phyloP scores from a whole-genome alignment of 192 early-diverging fungal species.

The Jimgerdemannia lactiflua region DNA sequence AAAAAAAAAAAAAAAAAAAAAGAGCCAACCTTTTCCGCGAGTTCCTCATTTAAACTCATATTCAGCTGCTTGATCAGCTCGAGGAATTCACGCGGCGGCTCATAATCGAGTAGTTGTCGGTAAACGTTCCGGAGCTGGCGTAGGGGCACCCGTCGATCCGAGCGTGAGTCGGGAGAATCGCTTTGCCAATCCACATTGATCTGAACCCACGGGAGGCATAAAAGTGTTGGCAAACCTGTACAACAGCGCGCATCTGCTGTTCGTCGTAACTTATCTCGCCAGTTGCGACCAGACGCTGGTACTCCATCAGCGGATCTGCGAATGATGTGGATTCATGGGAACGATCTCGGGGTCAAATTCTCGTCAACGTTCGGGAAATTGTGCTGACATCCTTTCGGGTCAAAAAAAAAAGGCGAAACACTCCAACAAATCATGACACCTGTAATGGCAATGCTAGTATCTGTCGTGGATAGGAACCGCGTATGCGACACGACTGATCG shows the following conservation, averaged over 20 bases:
- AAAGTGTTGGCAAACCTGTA: not conserved
- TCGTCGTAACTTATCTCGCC: not conserved
- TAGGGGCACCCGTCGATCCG: not conserved
- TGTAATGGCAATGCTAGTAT: too few species aligned
- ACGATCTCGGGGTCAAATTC: too few species aligned
- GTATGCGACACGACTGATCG: too few species aligned
- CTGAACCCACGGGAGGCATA: too few species aligned
- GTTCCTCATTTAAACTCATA: not conserved
- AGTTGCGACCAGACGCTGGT: not conserved
- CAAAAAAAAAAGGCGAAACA: too few species aligned
- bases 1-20: not conserved
- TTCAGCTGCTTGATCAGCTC: not conserved
- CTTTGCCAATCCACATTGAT: not conserved
- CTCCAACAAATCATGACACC: too few species aligned
- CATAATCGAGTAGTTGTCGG: not conserved
- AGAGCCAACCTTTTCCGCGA: not conserved
- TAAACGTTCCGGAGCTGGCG: not conserved
- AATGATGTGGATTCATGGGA: not conserved
- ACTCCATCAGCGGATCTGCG: not conserved
- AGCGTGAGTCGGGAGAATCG: not conserved
- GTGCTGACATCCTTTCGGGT: too few species aligned
- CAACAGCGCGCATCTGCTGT: constrained; percentile 3
- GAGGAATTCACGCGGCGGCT: not conserved
- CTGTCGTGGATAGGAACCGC: too few species aligned
- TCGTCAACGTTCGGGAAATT: too few species aligned